Evolutionary conservation across 139 green algal species (phyloP).

Genomic region (Picochlorum sp.): DNA sequence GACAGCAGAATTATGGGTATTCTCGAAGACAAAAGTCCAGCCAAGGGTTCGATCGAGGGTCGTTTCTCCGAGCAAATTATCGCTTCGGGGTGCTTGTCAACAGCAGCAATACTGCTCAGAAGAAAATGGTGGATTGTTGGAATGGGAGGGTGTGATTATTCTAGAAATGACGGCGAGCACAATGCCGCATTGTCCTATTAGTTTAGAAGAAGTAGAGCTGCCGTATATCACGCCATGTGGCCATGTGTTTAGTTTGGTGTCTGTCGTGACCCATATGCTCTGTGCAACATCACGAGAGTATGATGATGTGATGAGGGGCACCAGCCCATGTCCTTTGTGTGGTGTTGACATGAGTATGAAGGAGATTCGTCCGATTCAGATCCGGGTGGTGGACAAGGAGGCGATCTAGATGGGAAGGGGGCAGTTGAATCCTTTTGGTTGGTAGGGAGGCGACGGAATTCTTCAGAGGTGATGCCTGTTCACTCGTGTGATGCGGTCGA

Average conservation of each 20-base stretch:
- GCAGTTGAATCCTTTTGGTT: no score
- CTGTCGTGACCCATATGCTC: constrained; percentile 77
- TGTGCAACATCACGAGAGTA: neutral
- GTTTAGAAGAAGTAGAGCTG: constrained; percentile 54
- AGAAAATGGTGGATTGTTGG: no score
- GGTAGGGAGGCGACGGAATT: no score
- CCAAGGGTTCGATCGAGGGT: neutral
- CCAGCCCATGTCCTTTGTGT: constrained; percentile 38
- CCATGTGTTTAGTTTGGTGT: constrained; percentile 72
- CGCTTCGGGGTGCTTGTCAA: constrained; percentile 1
- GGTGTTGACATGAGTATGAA: neutral
- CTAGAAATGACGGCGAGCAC: neutral
- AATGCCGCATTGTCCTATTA: constrained; percentile 76
- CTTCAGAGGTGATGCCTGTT: neutral
- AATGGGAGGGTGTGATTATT: constrained; percentile 46
- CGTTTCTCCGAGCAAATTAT: constrained; percentile 11
- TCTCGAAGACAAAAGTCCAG: neutral
- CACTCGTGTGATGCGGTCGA: neutral
- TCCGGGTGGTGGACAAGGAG: neutral
- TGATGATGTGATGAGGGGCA: constrained; percentile 35
- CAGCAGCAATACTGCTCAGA: no score
- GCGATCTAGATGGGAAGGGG: neutral
- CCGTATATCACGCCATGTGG: constrained; percentile 83
- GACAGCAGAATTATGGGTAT: no score
- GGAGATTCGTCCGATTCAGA: neutral